phyloP scores from a whole-genome alignment of 768 basidiomycete genomes.

The Pilatotrama ljubarskyi region DNA sequence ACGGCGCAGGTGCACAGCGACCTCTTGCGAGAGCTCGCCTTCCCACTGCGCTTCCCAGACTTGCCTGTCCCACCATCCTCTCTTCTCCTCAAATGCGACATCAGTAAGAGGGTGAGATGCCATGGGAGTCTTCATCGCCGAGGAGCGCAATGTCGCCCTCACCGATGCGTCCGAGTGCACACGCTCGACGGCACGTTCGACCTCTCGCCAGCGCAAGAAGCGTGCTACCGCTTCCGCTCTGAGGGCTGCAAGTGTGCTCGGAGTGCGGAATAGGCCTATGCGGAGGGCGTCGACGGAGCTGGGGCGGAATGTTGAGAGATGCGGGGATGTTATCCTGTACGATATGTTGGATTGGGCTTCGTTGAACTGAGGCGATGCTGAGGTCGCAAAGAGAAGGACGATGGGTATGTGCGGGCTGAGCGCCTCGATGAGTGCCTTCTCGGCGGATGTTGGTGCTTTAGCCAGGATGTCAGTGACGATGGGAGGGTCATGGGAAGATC shows the following conservation, averaged over 20 bases:
- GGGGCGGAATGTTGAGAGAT: constrained; percentile 55
- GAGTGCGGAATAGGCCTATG: constrained; percentile 61
- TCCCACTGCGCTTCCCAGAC: constrained; percentile 72
- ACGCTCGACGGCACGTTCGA: constrained; percentile 54
- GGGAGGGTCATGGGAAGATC: neutral
- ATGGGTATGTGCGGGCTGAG: constrained; percentile 58
- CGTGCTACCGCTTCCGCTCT: constrained; percentile 67
- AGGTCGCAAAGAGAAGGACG: constrained; percentile 45
- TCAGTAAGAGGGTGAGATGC: constrained; percentile 18
- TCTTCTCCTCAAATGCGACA: neutral
- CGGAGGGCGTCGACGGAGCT: constrained; percentile 52
- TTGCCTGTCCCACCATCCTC: constrained; percentile 53
- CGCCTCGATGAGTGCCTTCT: constrained; percentile 48
- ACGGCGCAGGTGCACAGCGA: constrained; percentile 51
- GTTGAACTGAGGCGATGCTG: neutral
- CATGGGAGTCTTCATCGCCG: neutral
- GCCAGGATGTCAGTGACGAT: neutral
- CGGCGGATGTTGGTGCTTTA: constrained; percentile 34
- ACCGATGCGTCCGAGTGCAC: constrained; percentile 33
- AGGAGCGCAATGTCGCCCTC: constrained; percentile 9
- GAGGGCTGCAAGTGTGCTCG: constrained; percentile 56
- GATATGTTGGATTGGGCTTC: constrained; percentile 2
- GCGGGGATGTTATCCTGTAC: constrained; percentile 9
- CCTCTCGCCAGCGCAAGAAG: constrained; percentile 72
- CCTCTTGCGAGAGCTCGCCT: constrained; percentile 57